Evolutionary conservation across 192 early-diverging fungal species (phyloP).

Genomic region (Rhizoclosmatium sp.): DNA sequence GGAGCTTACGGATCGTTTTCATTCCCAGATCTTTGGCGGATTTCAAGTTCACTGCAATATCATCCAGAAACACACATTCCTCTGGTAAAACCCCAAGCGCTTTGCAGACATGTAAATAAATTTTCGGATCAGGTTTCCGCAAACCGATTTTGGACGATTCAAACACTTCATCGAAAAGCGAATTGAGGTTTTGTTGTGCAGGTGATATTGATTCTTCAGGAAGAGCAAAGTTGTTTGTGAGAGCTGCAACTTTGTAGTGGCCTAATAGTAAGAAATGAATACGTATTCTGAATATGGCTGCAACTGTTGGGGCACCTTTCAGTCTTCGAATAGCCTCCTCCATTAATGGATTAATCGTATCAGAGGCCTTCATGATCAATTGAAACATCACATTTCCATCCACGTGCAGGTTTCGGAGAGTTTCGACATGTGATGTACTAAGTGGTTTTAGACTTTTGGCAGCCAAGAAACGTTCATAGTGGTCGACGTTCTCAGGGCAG

Average conservation of each 20-base stretch:
- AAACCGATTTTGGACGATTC: slow-evolving; percentile 79
- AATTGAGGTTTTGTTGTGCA: slow-evolving; percentile 46
- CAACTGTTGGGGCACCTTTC: too few species aligned
- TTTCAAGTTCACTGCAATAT: slow-evolving; percentile 80
- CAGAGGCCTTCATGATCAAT: too few species aligned
- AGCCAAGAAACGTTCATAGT: too few species aligned
- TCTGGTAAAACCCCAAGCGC: slow-evolving; percentile 68
- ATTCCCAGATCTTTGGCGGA: slow-evolving; percentile 77
- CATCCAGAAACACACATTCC: slow-evolving; percentile 83
- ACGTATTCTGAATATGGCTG: too few species aligned
- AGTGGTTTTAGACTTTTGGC: too few species aligned
- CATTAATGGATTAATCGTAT: too few species aligned
- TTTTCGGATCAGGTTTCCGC: slow-evolving; percentile 82
- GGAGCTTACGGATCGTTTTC: slow-evolving; percentile 64
- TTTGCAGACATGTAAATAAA: slow-evolving; percentile 79
- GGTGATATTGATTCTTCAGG: slow-evolving; percentile 44
- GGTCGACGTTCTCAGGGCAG: too few species aligned
- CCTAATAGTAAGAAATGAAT: too few species aligned
- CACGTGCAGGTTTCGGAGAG: too few species aligned
- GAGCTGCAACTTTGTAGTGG: slow-evolving; percentile 72
- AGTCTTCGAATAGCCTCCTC: too few species aligned
- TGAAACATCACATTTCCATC: too few species aligned
- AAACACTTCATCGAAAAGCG: slow-evolving; percentile 76
- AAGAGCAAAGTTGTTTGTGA: slow-evolving; percentile 82
- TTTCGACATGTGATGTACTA: too few species aligned